Base-by-base conservation (phyloP, 2,329 filamentous ascomycete species). In the Epichloe scottii region DNA sequence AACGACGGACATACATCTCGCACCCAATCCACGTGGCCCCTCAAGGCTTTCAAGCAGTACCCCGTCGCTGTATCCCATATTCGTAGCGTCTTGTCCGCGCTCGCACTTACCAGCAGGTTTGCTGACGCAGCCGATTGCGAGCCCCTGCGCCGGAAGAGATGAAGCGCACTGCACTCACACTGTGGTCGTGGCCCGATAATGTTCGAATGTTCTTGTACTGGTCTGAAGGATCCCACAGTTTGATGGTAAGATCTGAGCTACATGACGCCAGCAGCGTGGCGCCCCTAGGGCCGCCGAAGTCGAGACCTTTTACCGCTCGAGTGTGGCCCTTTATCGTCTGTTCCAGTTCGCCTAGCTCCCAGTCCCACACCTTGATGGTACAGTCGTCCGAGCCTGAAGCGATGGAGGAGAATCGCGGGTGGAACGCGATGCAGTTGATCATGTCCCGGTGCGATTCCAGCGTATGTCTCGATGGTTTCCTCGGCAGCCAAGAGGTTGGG, bases 301-400 rank as follows among this genome's bases (percentile, higher is more conserved):
- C 90, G 37, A 95, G 81, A 63, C 95, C 89, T 30, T 93, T 71
- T 1, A 96, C 89, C 3, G 88, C 81, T 63, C 87, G 89, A 5
- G 89, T 96, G 62, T 96, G 91, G 1, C 89, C 89, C 64, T 96
- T 96, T 52, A 96, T 78, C 0, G 90, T 96, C 55, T 85, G 75
- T 66, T 96, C 90, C 4, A 95, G 74, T 67, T 96, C 90, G 46
- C 91, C 91, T 23, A 94, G 71, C 62, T 96, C 90, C 86, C 89
- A 96, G 63, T 96, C 90, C 90, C 90, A 96, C 51, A 96, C 90
- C 63, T 96, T 96, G 66, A 97, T 95, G 7, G 87, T 95, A 50
- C 81, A 87, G 66, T 96, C 91, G 65, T 95, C 90, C 8, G 89
- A 94, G 15, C 87, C 90, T 0, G 89, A 93, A 10, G 90, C 91